A percentile compares a stretch with the other conserved stretches of the same genome.
Evolutionary conservation across 345 rosid genomes (phyloP).

Genomic region (Populus simonii): DNA sequence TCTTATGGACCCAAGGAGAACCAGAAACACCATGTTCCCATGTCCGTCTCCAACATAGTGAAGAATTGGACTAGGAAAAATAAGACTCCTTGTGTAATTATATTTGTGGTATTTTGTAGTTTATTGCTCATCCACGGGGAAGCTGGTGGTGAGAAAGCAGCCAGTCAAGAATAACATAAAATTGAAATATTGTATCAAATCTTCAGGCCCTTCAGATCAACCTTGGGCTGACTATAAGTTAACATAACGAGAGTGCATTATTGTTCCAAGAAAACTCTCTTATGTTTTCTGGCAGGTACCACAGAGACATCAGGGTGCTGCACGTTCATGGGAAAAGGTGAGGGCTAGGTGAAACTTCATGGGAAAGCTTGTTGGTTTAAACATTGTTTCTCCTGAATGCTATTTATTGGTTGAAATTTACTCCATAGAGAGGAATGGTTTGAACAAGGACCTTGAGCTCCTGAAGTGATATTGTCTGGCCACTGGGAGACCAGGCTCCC

Average conservation of each 20-base stretch:
- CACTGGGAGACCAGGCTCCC: too few relatives aligned
- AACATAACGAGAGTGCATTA: not conserved
- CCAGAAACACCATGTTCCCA: conserved; percentile 28
- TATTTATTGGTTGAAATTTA: too few relatives aligned
- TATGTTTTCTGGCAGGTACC: not conserved
- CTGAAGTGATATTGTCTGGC: too few relatives aligned
- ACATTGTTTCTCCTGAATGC: not conserved
- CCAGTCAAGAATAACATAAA: not conserved
- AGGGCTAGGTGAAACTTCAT: not conserved
- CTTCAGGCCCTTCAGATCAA: not conserved
- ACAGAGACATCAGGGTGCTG: not conserved
- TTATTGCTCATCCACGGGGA: not conserved
- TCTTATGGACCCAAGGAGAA: conserved; percentile 21
- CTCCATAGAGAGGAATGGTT: not conserved
- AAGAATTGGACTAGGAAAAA: conserved; percentile 11
- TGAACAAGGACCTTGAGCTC: not conserved
- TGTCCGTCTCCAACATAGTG: conserved; percentile 12
- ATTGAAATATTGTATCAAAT: not conserved
- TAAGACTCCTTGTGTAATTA: not conserved
- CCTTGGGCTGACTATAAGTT: not conserved
- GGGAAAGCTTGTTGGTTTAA: not conserved
- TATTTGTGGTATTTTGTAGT: not conserved
- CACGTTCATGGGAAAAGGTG: not conserved
- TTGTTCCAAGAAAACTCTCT: not conserved
- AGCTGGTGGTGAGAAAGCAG: conserved; percentile 9